These are phyloP conservation scores for Epicoccum sorghinum DNA, from an alignment of 2,329 filamentous ascomycete species.

Conservation along the genomic window DNA sequence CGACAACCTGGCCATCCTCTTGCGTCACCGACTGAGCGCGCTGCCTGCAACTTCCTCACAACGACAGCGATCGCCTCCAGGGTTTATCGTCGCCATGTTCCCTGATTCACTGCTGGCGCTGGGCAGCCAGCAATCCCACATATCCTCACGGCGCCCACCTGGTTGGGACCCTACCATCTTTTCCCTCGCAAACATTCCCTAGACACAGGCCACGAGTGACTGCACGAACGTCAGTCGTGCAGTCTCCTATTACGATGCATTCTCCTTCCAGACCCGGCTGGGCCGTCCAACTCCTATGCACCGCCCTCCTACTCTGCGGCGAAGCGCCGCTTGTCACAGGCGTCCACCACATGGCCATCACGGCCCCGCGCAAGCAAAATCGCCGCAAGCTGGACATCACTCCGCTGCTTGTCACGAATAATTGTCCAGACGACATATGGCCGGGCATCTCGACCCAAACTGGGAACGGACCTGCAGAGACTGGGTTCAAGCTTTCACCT, in stretches of 20 bases:
- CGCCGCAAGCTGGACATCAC: constrained; percentile 44
- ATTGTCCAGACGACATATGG: constrained; percentile 74
- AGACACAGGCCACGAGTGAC: constrained; percentile 5
- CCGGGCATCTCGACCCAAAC: constrained; percentile 76
- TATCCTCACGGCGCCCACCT: constrained; percentile 22
- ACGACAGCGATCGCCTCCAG: constrained; percentile 23
- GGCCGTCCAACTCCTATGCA: constrained; percentile 28
- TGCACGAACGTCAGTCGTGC: constrained; percentile 15
- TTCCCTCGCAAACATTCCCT: constrained; percentile 21
- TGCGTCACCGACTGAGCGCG: constrained; percentile 28
- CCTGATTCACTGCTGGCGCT: constrained; percentile 26
- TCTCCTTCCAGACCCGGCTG: constrained; percentile 12
- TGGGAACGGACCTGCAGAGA: constrained; percentile 69
- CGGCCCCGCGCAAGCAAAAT: constrained; percentile 36
- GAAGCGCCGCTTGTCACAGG: constrained; percentile 31
- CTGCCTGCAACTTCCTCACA: constrained; percentile 34
- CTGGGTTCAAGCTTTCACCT: constrained; percentile 70
- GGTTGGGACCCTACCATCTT: constrained; percentile 19
- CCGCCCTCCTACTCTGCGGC: constrained; percentile 29
- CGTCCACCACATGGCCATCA: constrained; percentile 42
- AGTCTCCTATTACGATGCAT: constrained; percentile 27
- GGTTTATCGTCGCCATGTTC: constrained; percentile 18
- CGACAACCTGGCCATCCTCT: constrained; percentile 20
- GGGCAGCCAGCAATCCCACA: constrained; percentile 17
- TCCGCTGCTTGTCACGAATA: constrained; percentile 73